Conservation (phyloP, 2,329 filamentous ascomycete genomes). For the Clonostachys byssicola region DNA sequence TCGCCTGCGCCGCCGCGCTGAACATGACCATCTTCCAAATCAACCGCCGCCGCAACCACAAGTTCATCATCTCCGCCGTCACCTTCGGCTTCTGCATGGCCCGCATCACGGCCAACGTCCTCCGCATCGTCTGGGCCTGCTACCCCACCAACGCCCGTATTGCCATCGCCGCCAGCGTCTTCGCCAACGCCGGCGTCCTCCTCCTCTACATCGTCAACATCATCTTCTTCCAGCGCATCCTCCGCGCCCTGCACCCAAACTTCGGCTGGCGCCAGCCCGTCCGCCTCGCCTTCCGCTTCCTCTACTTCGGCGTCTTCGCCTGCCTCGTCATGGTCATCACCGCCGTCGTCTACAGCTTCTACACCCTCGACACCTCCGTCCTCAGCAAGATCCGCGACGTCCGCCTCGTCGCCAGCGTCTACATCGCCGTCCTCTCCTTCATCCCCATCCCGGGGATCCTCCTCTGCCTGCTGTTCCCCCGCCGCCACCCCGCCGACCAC, state of each 20-base stretch:
- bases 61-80: conserved; percentile 55
- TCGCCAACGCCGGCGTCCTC: conserved; percentile 70
- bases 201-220: conserved; percentile 76
- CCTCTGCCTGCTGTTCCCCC: conserved; percentile 45
- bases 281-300: conserved; percentile 45
- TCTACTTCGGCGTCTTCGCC: conserved; percentile 54
- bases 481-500: conserved; percentile 38
- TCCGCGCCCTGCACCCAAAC: conserved; percentile 67
- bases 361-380: conserved; percentile 51
- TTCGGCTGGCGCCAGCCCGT: conserved; percentile 63
- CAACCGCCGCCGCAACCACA: conserved; percentile 44
- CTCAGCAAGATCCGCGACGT: conserved; percentile 54
- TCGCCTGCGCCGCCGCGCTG: conserved; percentile 42
- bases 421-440: conserved; percentile 62
- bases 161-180: conserved; percentile 59
- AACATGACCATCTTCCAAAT: conserved; percentile 56
- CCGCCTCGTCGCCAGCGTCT: conserved; percentile 62
- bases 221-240: conserved; percentile 69
- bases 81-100: conserved; percentile 56
- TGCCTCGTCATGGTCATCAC: conserved; percentile 64
- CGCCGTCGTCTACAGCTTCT: conserved; percentile 60
- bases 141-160: conserved; percentile 30
- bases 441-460: conserved; percentile 49
- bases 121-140: conserved; percentile 50
- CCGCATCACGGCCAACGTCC: conserved; percentile 42